Percentiles rank a stretch among this genome's conserved stretches.
Evolutionary conservation across 768 basidiomycete genomes (phyloP).

Genomic region (Boletus subcaerulescens): DNA sequence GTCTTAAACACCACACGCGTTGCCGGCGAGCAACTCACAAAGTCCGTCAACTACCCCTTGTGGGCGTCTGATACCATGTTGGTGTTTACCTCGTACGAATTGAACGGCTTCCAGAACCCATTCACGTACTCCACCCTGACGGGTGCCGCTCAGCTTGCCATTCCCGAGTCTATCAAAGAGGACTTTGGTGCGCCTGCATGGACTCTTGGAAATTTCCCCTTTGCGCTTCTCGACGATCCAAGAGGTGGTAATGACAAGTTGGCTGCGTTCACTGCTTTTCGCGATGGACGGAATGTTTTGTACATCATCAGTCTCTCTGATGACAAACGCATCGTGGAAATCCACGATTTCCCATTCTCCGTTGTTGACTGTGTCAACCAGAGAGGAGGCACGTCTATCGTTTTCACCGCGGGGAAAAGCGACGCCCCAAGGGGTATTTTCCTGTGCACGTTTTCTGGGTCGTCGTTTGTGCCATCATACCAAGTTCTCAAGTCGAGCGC

Average conservation of each 20-base stretch:
- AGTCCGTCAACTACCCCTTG: conserved; percentile 55
- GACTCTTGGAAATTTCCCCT: conserved; percentile 47
- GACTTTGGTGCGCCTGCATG: conserved; percentile 63
- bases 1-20: conserved; percentile 41
- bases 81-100: conserved; percentile 59
- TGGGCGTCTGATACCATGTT: conserved; percentile 59
- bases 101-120: conserved; percentile 65
- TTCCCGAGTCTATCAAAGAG: conserved; percentile 42
- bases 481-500: conserved; percentile 26
- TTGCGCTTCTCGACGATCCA: conserved; percentile 41
- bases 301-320: conserved; percentile 32
- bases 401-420: conserved; percentile 34
- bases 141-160: conserved; percentile 25
- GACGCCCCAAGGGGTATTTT: conserved; percentile 33
- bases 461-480: conserved; percentile 24
- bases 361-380: conserved; percentile 23
- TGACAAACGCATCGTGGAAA: conserved; percentile 24
- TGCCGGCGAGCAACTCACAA: conserved; percentile 48
- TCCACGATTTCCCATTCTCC: conserved; percentile 35
- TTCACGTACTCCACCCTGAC: conserved; percentile 47
- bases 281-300: conserved; percentile 34
- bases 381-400: conserved; percentile 22
- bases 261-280: conserved; percentile 31
- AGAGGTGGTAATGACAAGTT: conserved; percentile 16
- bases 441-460: conserved; percentile 24